Evolutionary conservation across 2,329 filamentous ascomycete genomes (phyloP).

Genomic region (Microcyclosporella mali): DNA sequence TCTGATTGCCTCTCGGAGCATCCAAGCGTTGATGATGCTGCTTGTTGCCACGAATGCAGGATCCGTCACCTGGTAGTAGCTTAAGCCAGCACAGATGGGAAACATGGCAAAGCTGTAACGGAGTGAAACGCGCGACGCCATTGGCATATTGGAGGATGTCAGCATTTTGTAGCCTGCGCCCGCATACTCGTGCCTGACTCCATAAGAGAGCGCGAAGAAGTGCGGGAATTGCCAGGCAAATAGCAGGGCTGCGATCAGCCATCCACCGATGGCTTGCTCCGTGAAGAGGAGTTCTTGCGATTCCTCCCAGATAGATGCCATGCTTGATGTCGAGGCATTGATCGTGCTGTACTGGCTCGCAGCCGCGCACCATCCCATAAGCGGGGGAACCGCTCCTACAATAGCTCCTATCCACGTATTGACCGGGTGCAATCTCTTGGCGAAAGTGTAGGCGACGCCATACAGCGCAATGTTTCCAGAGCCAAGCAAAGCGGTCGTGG

Average conservation of each 20-base stretch:
- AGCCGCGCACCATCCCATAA: conserved; percentile 98
- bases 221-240: conserved; percentile 98
- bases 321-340: conserved; percentile 14
- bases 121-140: conserved; percentile 80
- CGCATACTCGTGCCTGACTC: conserved; percentile 84
- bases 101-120: conserved; percentile 81
- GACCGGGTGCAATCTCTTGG: conserved; percentile 77
- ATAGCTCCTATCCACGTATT: conserved; percentile 96
- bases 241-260: conserved; percentile 76
- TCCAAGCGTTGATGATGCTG: conserved; percentile 76
- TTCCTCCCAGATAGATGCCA: conserved; percentile 24
- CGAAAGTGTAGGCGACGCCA: conserved; percentile 83
- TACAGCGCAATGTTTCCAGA: conserved; percentile 82
- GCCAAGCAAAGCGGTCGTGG: conserved; percentile 81
- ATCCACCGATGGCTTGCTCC: conserved; percentile 58
- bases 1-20: conserved; percentile 67
- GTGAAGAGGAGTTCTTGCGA: conserved; percentile 32
- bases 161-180: conserved; percentile 64
- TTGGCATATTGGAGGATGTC: conserved; percentile 76
- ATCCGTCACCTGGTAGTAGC: conserved; percentile 74
- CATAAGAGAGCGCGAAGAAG: conserved; percentile 90
- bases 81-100: conserved; percentile 76
- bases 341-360: conserved; percentile 70
- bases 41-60: conserved; percentile 79
- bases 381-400: conserved; percentile 84